phyloP scores from a whole-genome alignment of 2,329 filamentous ascomycete genomes.

The Penicillium sp. region DNA sequence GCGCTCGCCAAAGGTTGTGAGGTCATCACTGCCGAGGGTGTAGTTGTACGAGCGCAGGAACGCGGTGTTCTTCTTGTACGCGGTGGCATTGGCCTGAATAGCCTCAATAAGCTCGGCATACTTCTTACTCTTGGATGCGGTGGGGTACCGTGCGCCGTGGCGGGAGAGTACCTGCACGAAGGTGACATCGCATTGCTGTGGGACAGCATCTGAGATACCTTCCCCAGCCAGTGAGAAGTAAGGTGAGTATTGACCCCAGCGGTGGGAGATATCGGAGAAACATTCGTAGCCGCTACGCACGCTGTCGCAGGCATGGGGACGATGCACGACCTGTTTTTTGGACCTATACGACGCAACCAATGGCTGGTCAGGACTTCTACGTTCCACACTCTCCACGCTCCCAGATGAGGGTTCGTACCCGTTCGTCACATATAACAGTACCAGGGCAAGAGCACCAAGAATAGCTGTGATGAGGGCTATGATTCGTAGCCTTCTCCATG shows the following conservation, averaged over 20 bases:
- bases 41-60: constrained; percentile 75
- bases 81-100: constrained; percentile 60
- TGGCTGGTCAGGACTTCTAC: not conserved
- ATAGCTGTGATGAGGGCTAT: not conserved
- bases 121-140: constrained; percentile 60
- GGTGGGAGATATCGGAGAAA: constrained; percentile 60
- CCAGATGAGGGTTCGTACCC: constrained; percentile 9
- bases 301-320: constrained; percentile 49
- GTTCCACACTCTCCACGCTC: not conserved
- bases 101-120: constrained; percentile 66
- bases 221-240: constrained; percentile 68
- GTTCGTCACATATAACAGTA: constrained; percentile 5
- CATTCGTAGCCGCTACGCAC: constrained; percentile 63
- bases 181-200: constrained; percentile 69
- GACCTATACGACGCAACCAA: constrained; percentile 6
- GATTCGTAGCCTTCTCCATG: not conserved
- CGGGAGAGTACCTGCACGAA: constrained; percentile 81
- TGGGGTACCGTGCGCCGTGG: constrained; percentile 83
- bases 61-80: constrained; percentile 63
- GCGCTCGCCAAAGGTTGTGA: constrained; percentile 67
- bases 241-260: constrained; percentile 87
- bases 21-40: constrained; percentile 66
- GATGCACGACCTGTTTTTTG: not conserved
- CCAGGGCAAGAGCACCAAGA: constrained; percentile 5
- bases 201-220: constrained; percentile 60